Base-by-base conservation (phyloP, 495 filamentous ascomycete genomes). In the Penicillium nucicola region DNA sequence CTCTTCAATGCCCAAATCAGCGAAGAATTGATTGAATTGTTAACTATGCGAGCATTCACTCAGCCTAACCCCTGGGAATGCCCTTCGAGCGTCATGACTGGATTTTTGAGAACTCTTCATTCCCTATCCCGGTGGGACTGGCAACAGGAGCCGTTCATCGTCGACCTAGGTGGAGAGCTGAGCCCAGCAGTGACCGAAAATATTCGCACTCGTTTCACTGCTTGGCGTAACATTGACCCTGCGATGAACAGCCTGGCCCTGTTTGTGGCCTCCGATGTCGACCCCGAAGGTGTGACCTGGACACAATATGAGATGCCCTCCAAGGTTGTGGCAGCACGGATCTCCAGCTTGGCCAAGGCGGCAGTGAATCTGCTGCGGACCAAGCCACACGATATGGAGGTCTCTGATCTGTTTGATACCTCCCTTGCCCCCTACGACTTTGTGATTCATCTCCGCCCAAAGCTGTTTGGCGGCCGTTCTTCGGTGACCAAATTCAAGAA, bases 111-210 rank as follows among this genome's bases (percentile, higher is more conserved):
- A 34, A 87, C 90, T 5, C 72, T 98, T 8, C 60, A 82, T 6
- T 85, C 89, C 54, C 68, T 97, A 10, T 80, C 90, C 1, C 77
- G 80, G 18, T 98, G 93, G 91, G 90, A 97, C 58, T 98, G 93
- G 93, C 83, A 88, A 17, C 69, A 77, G 22, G 84, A 89, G 20
- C 88, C 93, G 0, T 76, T 96, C 22, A 78, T 96, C 31, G 72
- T 97, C 19, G 88, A 96, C 62, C 75, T 90, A 6, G 48, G 65
- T 63, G 43, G 72, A 69, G 48, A 83, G 79, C 19, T 93, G 78
- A 82, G 52, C 34, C 62, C 65, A 8, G 48, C 66, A 35, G 57
- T 68, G 14, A 77, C 86, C 1, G 67, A 82, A 28, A 67, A 66
- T 2, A 89, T 92, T 51, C 75, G 75, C 10, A 87, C 84, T 14